Evolutionary conservation across 1,139 yeast genomes (phyloP), one percentile per base, ranked within the genome.

Genomic region (Spathaspora sp.): DNA sequence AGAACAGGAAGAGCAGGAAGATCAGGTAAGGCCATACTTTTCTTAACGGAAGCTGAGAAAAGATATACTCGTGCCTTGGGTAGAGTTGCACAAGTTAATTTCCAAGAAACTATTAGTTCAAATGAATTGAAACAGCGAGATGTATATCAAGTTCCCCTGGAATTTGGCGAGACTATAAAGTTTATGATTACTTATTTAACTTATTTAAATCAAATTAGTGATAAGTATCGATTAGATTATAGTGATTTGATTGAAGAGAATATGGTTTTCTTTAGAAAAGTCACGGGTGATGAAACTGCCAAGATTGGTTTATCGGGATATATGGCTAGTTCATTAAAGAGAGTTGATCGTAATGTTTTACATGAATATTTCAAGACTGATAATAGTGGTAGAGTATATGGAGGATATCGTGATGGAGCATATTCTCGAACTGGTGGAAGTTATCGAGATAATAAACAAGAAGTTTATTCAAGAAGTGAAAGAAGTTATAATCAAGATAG

Each of bases 1-100:
- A 85, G 99, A 76, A 91, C 98, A 18, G 98, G 96, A 42, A 82
- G 99, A 70, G 96, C 93, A 49, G 97, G 97, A 51, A 80, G 80
- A 53, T 72, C 76, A 33, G 99, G 99, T 55, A 70, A 72, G 37
- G 84, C 93, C 1, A 63, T 78, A 8, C 61, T 82, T 40, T 82
- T 80, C 57, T 56, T 78, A 39, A 65, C 81, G 17, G 60, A 70
- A 45, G 25, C 39, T 10, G 91, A 86, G 63, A 52, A 61, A 34
- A 72, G 73, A 17, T 85, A 78, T 60, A 64, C 76, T 43, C 61
- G 64, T 31, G 63, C 67, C 2, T 72, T 86, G 56, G 57, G 65
- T 43, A 57, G 59, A 25, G 67, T 74, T 43, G 76, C 78, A 56
- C 82, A 80, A 36, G 76, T 84, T 54, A 64, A 59, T 15, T 81